Evolutionary conservation across 2,329 filamentous ascomycete species (phyloP).

Genomic region (Pseudogymnoascus sp.): DNA sequence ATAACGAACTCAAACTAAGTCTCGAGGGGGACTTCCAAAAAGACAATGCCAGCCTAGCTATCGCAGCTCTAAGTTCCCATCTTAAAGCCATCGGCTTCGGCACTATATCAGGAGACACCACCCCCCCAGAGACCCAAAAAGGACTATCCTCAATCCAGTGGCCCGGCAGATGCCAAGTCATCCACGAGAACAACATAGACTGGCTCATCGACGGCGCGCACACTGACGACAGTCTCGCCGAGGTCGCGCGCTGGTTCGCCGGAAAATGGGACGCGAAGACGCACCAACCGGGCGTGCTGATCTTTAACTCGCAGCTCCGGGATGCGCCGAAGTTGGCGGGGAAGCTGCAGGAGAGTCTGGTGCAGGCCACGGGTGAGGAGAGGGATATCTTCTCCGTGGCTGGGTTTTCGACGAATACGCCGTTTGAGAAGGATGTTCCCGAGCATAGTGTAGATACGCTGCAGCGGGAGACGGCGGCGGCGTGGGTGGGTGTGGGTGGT

Average conservation of each 20-base stretch:
- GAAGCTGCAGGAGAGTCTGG: conserved; percentile 35
- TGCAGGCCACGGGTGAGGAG: conserved; percentile 22
- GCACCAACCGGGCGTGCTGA: background rate
- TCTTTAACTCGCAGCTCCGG: background rate
- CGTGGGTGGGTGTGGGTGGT: background rate
- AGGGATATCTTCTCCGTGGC: conserved; percentile 40
- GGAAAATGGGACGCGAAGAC: conserved; percentile 24
- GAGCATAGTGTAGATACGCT: conserved; percentile 10
- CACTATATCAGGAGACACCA: conserved; percentile 24
- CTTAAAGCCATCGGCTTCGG: conserved; percentile 34
- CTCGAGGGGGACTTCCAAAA: conserved; percentile 50
- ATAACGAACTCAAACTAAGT: conserved; percentile 23
- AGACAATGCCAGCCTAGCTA: conserved; percentile 45
- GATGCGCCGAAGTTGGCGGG: conserved; percentile 32
- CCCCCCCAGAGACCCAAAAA: conserved; percentile 56
- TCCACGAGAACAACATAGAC: conserved; percentile 34
- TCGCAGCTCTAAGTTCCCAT: conserved; percentile 44
- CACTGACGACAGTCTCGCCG: conserved; percentile 66
- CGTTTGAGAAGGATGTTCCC: conserved; percentile 24
- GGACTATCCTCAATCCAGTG: conserved; percentile 69
- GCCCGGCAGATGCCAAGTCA: conserved; percentile 66
- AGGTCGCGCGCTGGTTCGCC: conserved; percentile 74
- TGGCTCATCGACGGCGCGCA: conserved; percentile 22
- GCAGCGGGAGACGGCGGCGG: conserved; percentile 1
- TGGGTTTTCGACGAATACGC: conserved; percentile 41